These are phyloP conservation scores for Pyrenophora teres DNA, from an alignment of 2,329 filamentous ascomycete genomes.

Conservation along the genomic window DNA sequence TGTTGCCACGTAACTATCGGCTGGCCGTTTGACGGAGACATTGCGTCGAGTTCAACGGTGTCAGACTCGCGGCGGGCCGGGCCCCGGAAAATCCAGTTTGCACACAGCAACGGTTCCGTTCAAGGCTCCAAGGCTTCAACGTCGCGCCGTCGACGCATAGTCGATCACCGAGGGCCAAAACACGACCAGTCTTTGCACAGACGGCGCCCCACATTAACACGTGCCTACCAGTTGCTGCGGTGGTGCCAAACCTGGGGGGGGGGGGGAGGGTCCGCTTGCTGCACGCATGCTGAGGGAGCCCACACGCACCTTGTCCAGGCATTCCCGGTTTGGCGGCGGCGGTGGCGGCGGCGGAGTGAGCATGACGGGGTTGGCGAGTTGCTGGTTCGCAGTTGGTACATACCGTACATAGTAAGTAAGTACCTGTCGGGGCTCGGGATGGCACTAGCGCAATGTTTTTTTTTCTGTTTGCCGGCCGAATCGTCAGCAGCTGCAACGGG, in stretches of 20 bases:
- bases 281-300: no score
- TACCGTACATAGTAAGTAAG: no score
- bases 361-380: not conserved
- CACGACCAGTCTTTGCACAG: not conserved
- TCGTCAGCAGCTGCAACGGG: not conserved
- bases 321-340: not conserved
- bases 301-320: no score
- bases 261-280: no score
- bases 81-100: constrained; percentile 18
- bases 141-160: constrained; percentile 2
- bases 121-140: not conserved
- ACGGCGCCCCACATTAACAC: constrained; percentile 13
- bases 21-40: constrained; percentile 16
- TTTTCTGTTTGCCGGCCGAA: constrained; percentile 11
- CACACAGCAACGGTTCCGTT: constrained; percentile 4
- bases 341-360: constrained; percentile 13
- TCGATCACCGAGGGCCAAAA: not conserved
- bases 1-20: constrained; percentile 18
- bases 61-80: constrained; percentile 39
- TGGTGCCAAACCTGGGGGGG: not conserved
- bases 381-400: constrained; percentile 7
- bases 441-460: constrained; percentile 7
- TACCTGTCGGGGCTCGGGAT: constrained; percentile 1
- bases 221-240: constrained; percentile 21
- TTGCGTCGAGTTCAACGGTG: constrained; percentile 22